Conservation (phyloP, 495 filamentous ascomycete genomes). For the Penicillium cinerascens region DNA sequence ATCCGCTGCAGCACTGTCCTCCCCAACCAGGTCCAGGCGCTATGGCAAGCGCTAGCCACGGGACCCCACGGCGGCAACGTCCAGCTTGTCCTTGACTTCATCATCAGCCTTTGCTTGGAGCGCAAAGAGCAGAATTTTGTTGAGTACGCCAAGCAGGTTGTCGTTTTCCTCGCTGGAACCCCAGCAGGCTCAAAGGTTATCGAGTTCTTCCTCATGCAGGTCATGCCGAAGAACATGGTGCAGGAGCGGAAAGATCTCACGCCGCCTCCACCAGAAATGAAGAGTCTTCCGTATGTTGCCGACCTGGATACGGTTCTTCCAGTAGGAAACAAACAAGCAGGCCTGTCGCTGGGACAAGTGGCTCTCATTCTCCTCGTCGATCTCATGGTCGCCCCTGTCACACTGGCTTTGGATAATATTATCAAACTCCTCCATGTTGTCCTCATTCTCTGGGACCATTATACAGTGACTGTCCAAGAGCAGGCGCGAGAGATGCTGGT, state of each 20-base stretch:
- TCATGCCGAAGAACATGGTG: conserved; percentile 87
- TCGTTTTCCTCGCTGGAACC: conserved; percentile 90
- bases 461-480: conserved; percentile 91
- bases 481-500: conserved; percentile 97
- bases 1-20: conserved; percentile 82
- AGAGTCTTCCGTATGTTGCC: conserved; percentile 79
- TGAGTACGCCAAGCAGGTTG: conserved; percentile 94
- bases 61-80: conserved; percentile 95
- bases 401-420: conserved; percentile 70
- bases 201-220: conserved; percentile 86
- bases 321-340: conserved; percentile 82
- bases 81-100: conserved; percentile 88
- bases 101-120: conserved; percentile 88
- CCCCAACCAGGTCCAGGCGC: conserved; percentile 94
- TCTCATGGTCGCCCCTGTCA: conserved; percentile 88
- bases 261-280: conserved; percentile 69
- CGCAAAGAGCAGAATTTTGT: conserved; percentile 96
- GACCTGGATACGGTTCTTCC: conserved; percentile 78
- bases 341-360: conserved; percentile 87
- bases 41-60: conserved; percentile 95
- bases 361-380: conserved; percentile 93
- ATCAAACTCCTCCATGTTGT: conserved; percentile 86
- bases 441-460: conserved; percentile 93
- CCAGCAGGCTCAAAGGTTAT: conserved; percentile 88
- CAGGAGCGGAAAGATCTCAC: conserved; percentile 73